Conservation (phyloP, 139 green algal genomes). For the Tetradesmus lagerheimii region DNA sequence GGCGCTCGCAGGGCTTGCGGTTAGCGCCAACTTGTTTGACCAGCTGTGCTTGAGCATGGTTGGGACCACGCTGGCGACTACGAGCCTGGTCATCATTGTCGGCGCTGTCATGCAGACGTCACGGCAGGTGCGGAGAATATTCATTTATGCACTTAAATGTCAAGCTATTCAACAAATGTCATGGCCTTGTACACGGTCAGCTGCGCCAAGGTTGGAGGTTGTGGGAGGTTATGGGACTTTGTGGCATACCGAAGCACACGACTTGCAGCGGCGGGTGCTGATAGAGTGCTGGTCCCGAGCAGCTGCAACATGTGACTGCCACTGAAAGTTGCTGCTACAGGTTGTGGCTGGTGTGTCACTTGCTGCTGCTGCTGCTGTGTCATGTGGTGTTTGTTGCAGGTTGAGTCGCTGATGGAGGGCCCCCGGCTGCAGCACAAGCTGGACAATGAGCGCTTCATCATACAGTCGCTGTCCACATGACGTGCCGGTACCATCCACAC, state of each 20-base stretch:
- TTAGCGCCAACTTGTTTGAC: conserved; percentile 57
- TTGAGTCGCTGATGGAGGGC: conserved; percentile 59
- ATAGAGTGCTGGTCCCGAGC: background rate
- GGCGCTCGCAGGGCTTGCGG: conserved; percentile 57
- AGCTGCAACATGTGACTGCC: background rate
- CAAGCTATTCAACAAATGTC: too few relatives aligned
- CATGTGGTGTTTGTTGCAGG: conserved; percentile 46
- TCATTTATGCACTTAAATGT: too few relatives aligned
- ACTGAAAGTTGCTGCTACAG: background rate
- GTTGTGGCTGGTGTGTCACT: background rate
- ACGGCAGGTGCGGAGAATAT: conserved; percentile 60
- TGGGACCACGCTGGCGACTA: conserved; percentile 63
- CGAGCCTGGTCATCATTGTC: conserved; percentile 74
- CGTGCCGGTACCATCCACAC: too few relatives aligned
- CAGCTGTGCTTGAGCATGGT: conserved; percentile 49
- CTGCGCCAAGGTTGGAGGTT: too few relatives aligned
- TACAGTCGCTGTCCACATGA: conserved; percentile 48
- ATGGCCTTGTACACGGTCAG: too few relatives aligned
- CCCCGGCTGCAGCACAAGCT: conserved; percentile 55
- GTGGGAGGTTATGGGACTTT: too few relatives aligned
- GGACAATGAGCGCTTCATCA: conserved; percentile 52
- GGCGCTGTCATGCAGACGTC: conserved; percentile 68
- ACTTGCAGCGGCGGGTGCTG: too few relatives aligned
- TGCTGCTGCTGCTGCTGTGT: background rate
- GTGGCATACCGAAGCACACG: too few relatives aligned